phyloP scores from a whole-genome alignment of 805 yeast species.

The Saturnispora mendoncae region DNA sequence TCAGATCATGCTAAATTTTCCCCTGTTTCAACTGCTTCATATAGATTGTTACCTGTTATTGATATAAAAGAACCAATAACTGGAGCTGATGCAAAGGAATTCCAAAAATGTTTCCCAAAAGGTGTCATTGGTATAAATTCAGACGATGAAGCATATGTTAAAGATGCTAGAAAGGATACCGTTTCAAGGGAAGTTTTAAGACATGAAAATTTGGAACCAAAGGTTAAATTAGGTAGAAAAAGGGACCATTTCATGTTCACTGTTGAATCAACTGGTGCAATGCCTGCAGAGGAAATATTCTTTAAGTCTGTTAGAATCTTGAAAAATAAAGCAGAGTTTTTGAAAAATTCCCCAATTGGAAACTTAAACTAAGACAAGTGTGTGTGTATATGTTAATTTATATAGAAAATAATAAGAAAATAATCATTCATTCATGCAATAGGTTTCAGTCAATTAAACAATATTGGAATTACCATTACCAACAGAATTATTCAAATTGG shows the following conservation, averaged over 20 bases:
- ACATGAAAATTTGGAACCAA: constrained; percentile 82
- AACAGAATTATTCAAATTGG: no score
- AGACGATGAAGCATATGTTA: constrained; percentile 64
- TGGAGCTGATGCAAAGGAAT: constrained; percentile 68
- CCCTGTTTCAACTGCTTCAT: constrained; percentile 95
- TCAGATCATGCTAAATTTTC: constrained; percentile 96
- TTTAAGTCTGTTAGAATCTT: constrained; percentile 81
- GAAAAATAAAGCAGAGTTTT: constrained; percentile 73
- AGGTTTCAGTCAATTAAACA: no score
- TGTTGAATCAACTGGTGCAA: constrained; percentile 92
- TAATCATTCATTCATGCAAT: no score
- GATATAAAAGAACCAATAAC: constrained; percentile 64
- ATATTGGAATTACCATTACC: no score
- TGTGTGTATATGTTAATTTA: not conserved
- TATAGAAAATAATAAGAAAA: constrained; percentile 4
- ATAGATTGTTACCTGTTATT: constrained; percentile 84
- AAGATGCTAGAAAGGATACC: constrained; percentile 90
- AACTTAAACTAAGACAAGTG: constrained; percentile 20
- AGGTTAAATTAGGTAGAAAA: constrained; percentile 83
- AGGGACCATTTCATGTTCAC: constrained; percentile 92
- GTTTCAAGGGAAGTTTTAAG: constrained; percentile 94
- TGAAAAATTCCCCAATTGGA: constrained; percentile 70
- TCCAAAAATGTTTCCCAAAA: constrained; percentile 84
- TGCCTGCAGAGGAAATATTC: constrained; percentile 94
- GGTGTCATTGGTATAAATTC: constrained; percentile 79